Evolutionary conservation across 352 stramenopile species (phyloP), one percentile per base, ranked within the genome.

Genomic region (Elongisporangium anandrum): DNA sequence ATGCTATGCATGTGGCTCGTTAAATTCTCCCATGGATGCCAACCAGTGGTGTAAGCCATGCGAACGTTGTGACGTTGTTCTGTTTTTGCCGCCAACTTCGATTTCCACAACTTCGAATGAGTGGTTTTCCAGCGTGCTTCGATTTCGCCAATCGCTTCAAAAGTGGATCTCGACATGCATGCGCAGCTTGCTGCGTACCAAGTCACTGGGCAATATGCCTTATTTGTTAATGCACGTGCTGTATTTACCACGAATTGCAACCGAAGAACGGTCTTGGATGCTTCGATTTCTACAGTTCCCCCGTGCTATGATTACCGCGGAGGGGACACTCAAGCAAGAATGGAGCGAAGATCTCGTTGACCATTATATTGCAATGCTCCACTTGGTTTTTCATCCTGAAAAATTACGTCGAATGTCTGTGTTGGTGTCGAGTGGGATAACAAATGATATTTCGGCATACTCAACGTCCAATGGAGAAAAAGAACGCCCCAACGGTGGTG

Each of bases 201-300:
- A 88, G 59, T 74, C 72, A 6, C 60, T 91, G 34, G 77, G 73
- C 49, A 93, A 91, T 51, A 87, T 92, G 79, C 85, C 86, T 20
- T 94, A 88, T 64, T 50, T 95, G 19, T 61, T 95, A 16, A 90
- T 93, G 82, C 86, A 95, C 61, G 63, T 87, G 19, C 87, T 95
- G 81, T 93, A 94, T 34, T 68, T 95, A 21, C 86, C 86, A 26
- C 80, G 81, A 1, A 85, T 95, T 34, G 78, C 77, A 22, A 91
- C 75, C 0, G 80, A 92, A 59, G 86, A 94, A 48, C 72, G 86
- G 0, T 89, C 79, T 8, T 95, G 86, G 86, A 70, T 92, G 55
- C 60, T 95, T 19, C 64, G 80, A 5, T 94, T 93, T 48, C 47
- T 95, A 17, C 86, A 95, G 66, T 93, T 95, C 34, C 86, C 86